Percentiles rank a stretch among this genome's conserved stretches.
phyloP scores from a whole-genome alignment of 768 basidiomycete genomes.

The Termitomyces sp. region DNA sequence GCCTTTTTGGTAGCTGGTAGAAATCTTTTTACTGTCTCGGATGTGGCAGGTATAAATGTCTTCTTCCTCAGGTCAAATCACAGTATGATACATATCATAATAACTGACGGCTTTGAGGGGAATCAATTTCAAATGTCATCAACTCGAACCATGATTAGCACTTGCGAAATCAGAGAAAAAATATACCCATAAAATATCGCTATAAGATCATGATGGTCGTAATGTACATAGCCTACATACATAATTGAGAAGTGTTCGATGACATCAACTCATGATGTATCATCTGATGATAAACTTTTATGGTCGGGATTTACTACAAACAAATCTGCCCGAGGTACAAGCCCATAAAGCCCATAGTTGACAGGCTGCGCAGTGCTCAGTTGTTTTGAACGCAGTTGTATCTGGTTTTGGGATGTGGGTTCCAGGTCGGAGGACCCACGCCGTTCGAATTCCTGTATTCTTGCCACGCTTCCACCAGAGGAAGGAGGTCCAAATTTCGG shows the following conservation, averaged over 20 bases:
- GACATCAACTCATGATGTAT: slow-evolving; percentile 6
- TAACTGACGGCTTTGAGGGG: not conserved
- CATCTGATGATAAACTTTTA: slow-evolving; percentile 15
- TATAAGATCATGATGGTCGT: slow-evolving; percentile 1
- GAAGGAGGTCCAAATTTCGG: slow-evolving; percentile 10
- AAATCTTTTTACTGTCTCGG: not conserved
- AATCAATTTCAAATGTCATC: not conserved
- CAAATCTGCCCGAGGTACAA: slow-evolving; percentile 56
- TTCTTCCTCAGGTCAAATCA: not conserved
- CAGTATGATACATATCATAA: not conserved
- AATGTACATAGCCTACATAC: not conserved
- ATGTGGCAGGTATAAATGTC: not conserved
- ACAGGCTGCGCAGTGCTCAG: slow-evolving; percentile 23
- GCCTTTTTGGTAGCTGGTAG: not conserved
- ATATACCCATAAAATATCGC: not conserved
- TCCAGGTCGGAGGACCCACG: slow-evolving; percentile 45
- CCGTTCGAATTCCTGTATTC: slow-evolving; percentile 54
- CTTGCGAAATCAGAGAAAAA: not conserved
- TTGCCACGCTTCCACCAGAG: slow-evolving; percentile 27
- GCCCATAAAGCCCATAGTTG: slow-evolving; percentile 70
- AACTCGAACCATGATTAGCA: not conserved
- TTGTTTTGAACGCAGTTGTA: slow-evolving; percentile 33
- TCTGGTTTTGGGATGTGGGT: slow-evolving; percentile 24
- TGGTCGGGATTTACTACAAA: slow-evolving; percentile 73
- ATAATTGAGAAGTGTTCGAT: not conserved